Base-by-base conservation (phyloP, 805 yeast genomes). In the Sugiyamaella floridensis region DNA sequence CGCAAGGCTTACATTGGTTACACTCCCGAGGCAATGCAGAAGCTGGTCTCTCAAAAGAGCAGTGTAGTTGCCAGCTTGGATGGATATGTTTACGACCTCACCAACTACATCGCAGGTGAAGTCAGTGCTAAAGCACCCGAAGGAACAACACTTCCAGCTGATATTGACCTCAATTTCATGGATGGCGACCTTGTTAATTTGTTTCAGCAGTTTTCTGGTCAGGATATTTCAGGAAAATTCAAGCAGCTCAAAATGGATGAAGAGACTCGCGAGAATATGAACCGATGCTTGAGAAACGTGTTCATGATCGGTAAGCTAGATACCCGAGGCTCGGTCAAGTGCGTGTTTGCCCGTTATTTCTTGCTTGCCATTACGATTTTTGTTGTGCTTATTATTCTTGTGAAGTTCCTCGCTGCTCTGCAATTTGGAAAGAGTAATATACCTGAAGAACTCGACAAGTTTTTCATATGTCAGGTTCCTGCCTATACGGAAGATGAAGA, bases 401-500 rank as follows among this genome's bases (percentile, higher is more conserved):
- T 69, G 55, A 72, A 72, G 58, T 72, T 72, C 54, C 12, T 71
- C 15, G 74, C 76, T 2, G 75, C 76, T 1, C 54, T 72, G 46
- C 76, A 72, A 51, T 72, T 72, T 50, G 63, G 68, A 9, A 53
- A 63, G 45, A 63, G 55, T 49, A 60, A 58, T 28, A 58, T 57
- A 34, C 73, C 75, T 1, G 75, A 72, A 19, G 71, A 69, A 26
- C 55, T 71, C 10, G 72, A 71, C 51, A 60, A 64, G 52, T 72
- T 72, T 48, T 63, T 71, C 44, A 70, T 72, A 22, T 68, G 72
- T 50, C 76, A 72, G 57, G 77, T 80, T 12, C 82, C 85, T 2
- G 81, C 81, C 45, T 80, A 80, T 61, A 79, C 84, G 9, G 85
- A 80, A 63, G 84, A 78, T 60, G 82, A 75, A 59, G 72, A 63